These are phyloP conservation scores for Pulveroboletus sp. DNA, from an alignment of 768 basidiomycete genomes.

Conservation along the genomic window DNA sequence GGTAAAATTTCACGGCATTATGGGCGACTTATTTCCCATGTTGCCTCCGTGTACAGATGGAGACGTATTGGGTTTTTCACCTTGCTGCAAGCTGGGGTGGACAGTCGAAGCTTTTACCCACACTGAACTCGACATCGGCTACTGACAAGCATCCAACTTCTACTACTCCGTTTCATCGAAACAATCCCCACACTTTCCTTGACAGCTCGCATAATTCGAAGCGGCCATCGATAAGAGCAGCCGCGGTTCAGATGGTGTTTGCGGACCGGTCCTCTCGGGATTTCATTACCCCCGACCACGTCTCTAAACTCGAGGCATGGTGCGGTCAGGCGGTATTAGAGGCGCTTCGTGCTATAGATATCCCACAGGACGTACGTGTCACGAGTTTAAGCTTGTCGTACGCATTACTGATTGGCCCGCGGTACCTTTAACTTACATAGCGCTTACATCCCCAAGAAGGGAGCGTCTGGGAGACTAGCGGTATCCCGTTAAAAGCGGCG, in stretches of 20 bases:
- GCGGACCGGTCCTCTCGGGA: constrained; percentile 69
- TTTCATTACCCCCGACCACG: constrained; percentile 72
- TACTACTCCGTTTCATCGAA: constrained; percentile 5
- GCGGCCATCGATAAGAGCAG: constrained; percentile 57
- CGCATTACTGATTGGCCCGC: constrained; percentile 11
- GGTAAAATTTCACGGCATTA: constrained; percentile 36
- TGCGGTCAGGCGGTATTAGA: constrained; percentile 57
- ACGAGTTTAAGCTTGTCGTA: not conserved
- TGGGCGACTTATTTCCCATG: not conserved
- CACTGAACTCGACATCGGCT: constrained; percentile 41
- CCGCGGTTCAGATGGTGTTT: constrained; percentile 79
- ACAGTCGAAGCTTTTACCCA: constrained; percentile 21
- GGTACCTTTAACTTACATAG: constrained; percentile 31
- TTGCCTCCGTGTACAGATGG: constrained; percentile 56
- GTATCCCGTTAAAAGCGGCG: constrained; percentile 4
- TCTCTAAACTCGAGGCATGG: constrained; percentile 60
- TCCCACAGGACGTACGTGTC: constrained; percentile 47
- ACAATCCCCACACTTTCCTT: constrained; percentile 4
- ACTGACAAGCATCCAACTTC: constrained; percentile 36
- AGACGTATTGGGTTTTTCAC: constrained; percentile 80
- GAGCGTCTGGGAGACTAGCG: constrained; percentile 51
- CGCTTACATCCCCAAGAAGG: constrained; percentile 50
- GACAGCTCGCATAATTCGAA: constrained; percentile 1
- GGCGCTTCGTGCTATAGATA: constrained; percentile 47
- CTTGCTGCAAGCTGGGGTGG: constrained; percentile 68